These are phyloP conservation scores for Ophryocystis elektroscirrha DNA, from an alignment of 169 alveolate genomes.

Conservation along the genomic window DNA sequence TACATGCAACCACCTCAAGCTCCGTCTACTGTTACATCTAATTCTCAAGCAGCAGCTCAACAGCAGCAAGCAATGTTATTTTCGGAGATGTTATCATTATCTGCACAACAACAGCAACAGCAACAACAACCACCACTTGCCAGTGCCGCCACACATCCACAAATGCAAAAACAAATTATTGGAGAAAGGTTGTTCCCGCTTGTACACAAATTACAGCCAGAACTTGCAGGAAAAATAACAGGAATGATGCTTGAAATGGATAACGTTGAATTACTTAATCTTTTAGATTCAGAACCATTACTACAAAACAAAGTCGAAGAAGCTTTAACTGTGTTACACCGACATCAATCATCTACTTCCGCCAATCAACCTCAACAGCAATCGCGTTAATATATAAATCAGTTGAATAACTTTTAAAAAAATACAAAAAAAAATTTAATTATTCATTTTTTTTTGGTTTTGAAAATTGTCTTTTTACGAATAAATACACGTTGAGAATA, in stretches of 20 bases:
- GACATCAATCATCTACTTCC: too few relatives aligned
- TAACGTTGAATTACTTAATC: slow-evolving; percentile 60
- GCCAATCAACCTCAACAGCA: too few relatives aligned
- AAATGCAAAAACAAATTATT: slow-evolving; percentile 71
- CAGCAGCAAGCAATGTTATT: too few relatives aligned
- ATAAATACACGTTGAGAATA: too few relatives aligned
- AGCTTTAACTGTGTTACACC: slow-evolving; percentile 64
- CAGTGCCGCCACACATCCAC: slow-evolving; percentile 50
- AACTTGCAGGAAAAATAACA: slow-evolving; percentile 70
- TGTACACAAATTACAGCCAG: slow-evolving; percentile 64
- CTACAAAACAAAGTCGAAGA: slow-evolving; percentile 66
- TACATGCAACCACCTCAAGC: too few relatives aligned
- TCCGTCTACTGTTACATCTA: too few relatives aligned
- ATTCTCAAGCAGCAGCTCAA: too few relatives aligned
- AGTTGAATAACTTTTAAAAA: too few relatives aligned
- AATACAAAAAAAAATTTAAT: too few relatives aligned
- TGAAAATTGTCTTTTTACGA: too few relatives aligned
- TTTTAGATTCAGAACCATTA: slow-evolving; percentile 58
- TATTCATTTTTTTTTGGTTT: too few relatives aligned
- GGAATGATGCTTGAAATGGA: slow-evolving; percentile 91
- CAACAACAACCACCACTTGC: slow-evolving; percentile 13
- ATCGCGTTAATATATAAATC: too few relatives aligned
- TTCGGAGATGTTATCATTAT: slow-evolving; percentile 15
- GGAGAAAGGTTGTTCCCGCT: slow-evolving; percentile 74
- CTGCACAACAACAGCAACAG: slow-evolving; percentile 24